Evolutionary conservation across 345 rosid species (phyloP), one percentile per base, ranked within the genome.

Genomic region (Clarkia xantiana): DNA sequence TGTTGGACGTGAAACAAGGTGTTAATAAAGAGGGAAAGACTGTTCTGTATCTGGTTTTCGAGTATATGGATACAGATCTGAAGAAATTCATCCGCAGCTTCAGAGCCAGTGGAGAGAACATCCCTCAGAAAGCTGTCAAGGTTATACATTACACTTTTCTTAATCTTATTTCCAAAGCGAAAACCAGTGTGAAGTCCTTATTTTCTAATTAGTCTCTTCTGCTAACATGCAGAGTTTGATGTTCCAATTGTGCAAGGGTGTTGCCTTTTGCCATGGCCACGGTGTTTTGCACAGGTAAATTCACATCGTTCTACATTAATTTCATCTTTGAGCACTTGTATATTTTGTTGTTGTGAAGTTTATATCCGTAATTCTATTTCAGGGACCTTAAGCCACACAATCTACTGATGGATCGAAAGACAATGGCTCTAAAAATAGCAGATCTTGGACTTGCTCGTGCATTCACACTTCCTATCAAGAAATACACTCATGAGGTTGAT

Each of bases 331-430:
- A 29, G 36, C 36, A 3, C 1, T 29, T 10, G 8, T 29, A 29
- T 29, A 29, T 43, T 13, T 18, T 9, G 15, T 9, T 0, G 2
- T 22, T 22, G 5, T 22, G 25, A 29, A 29, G 19, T 18, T 14
- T 23, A 14, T 6, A 5, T 2, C 6, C 19, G 5, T 23, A 14
- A 11, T 5, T 2, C 51, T 0, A 10, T 10, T 45, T 13, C 70
- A 90, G 96, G 84, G 94, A 90, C 65, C 97, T 86, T 59, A 86
- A 90, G 69, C 97, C 97, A 57, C 95, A 89, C 58, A 86, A 84
- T 75, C 81, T 89, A 17, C 61, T 89, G 70, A 81, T 88, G 95
- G 95, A 84, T 44, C 64, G 81, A 49, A 77, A 75, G 70, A 65
- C 84, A 18, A 67, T 65, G 89, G 62, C 63, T 52, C 97, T 84